These are phyloP conservation scores for Stagonosporopsis tanaceti DNA, from an alignment of 2,329 filamentous ascomycete species.

Conservation along the genomic window DNA sequence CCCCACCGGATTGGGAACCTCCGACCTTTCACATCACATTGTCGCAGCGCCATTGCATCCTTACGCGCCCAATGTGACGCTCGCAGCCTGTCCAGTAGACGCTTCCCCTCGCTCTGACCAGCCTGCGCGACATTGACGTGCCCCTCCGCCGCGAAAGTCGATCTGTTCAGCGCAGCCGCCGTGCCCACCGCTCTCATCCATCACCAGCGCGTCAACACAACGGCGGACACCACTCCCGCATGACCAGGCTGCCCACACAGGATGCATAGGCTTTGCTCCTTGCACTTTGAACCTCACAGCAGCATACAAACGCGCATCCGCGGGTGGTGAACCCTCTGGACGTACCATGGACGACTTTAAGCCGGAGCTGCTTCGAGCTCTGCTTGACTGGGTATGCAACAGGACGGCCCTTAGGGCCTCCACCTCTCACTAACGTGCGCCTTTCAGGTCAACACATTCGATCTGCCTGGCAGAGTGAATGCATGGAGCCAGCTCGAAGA, in stretches of 20 bases:
- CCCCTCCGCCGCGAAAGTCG: conserved; percentile 24
- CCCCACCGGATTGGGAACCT: conserved; percentile 12
- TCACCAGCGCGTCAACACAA: conserved; percentile 34
- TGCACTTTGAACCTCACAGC: conserved; percentile 22
- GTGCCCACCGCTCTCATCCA: conserved; percentile 22
- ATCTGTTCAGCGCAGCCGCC: conserved; percentile 27
- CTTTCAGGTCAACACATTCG: conserved; percentile 55
- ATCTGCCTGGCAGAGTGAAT: conserved; percentile 47
- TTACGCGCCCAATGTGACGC: conserved; percentile 6
- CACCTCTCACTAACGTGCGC: conserved; percentile 12
- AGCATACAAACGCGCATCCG: conserved; percentile 24
- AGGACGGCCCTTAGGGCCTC: neutral
- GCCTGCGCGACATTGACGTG: conserved; percentile 10
- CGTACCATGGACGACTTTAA: conserved; percentile 50
- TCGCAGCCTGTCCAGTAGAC: neutral
- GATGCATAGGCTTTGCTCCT: conserved; percentile 38
- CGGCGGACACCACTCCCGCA: conserved; percentile 21
- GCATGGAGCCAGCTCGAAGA: conserved; percentile 56
- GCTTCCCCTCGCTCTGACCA: conserved; percentile 5
- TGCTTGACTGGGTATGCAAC: conserved; percentile 49
- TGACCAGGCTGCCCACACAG: conserved; percentile 31
- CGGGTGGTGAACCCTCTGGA: conserved; percentile 29
- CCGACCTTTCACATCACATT: conserved; percentile 2
- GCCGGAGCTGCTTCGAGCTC: conserved; percentile 50
- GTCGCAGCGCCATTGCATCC: conserved; percentile 15